These are phyloP conservation scores for Perkinsela sp. DNA, from an alignment of 208 protist genomes.

Conservation along the genomic window DNA sequence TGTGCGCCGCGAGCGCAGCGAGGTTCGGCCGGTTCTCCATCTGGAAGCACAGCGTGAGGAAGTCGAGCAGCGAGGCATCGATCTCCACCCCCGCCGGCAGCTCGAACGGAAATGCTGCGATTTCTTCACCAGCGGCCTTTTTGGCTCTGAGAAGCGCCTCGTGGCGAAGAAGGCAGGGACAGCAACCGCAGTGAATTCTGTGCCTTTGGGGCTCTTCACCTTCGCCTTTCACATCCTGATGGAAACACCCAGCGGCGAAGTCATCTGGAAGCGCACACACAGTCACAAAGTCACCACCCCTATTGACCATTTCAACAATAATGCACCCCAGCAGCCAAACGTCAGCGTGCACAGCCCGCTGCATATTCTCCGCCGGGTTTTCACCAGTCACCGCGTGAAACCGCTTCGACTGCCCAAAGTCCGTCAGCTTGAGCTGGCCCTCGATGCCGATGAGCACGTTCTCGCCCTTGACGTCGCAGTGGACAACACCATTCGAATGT, in stretches of 20 bases:
- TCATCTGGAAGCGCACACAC: not conserved
- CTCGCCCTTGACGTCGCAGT: conserved; percentile 68
- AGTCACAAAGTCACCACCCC: not conserved
- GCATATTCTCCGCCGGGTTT: not conserved
- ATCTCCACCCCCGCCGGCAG: not conserved
- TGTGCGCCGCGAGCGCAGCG: not conserved
- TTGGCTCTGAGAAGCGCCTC: not conserved
- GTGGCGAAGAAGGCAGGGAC: not conserved
- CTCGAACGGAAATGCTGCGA: not conserved
- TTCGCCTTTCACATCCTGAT: not conserved
- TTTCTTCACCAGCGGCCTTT: not conserved
- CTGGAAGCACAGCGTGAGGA: not conserved
- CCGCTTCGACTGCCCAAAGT: conserved; percentile 51
- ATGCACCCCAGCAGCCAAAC: not conserved
- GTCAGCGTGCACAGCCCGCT: not conserved
- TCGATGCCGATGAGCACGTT: conserved; percentile 55
- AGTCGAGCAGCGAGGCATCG: not conserved
- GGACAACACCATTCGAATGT: conserved; percentile 60
- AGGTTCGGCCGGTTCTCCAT: not conserved
- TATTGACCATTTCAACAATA: not conserved
- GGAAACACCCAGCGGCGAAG: not conserved
- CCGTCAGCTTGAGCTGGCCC: conserved; percentile 59
- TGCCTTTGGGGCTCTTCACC: not conserved
- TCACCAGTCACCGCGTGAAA: not conserved
- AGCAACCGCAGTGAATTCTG: not conserved